Percentiles rank a stretch among this genome's conserved stretches.
Conservation (phyloP, 2,329 filamentous ascomycete species). For the Dothideomycetidae sp. region DNA sequence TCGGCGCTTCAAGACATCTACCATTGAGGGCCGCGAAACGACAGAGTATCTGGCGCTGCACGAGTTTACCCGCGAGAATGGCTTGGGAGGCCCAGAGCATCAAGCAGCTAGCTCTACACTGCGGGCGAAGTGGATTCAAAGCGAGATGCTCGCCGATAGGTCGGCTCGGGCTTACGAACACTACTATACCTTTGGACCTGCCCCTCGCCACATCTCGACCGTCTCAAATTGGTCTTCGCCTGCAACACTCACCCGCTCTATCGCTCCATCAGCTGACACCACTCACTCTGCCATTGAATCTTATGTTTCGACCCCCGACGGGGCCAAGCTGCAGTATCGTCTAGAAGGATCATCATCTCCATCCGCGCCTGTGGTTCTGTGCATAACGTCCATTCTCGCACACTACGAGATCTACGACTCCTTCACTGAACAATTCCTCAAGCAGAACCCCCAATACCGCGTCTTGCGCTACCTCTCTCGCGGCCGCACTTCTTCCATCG, state of each 20-base stretch:
- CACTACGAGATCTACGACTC: constrained; percentile 69
- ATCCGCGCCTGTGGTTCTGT: constrained; percentile 56
- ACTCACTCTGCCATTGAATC: constrained; percentile 46
- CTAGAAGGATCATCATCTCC: constrained; percentile 58
- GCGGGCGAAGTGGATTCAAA: constrained; percentile 45
- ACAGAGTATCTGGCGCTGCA: constrained; percentile 53
- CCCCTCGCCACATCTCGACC: constrained; percentile 50
- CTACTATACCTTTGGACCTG: constrained; percentile 68
- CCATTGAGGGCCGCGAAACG: constrained; percentile 38
- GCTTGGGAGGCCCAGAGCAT: constrained; percentile 50
- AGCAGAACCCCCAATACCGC: constrained; percentile 46
- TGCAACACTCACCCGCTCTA: constrained; percentile 36
- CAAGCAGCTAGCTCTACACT: constrained; percentile 48
- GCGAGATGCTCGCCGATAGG: constrained; percentile 43
- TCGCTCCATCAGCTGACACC: constrained; percentile 25
- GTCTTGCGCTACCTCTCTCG: constrained; percentile 67
- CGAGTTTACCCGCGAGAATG: constrained; percentile 56
- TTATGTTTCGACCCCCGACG: constrained; percentile 53
- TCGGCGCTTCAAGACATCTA: constrained; percentile 53
- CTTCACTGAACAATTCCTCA: constrained; percentile 48
- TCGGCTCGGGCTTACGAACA: constrained; percentile 51
- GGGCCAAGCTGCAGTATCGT: constrained; percentile 54
- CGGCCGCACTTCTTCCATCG: constrained; percentile 41
- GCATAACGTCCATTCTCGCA: constrained; percentile 69
- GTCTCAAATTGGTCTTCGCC: constrained; percentile 43